phyloP scores from a whole-genome alignment of 164 flowering plant species.

The Santalum album region DNA sequence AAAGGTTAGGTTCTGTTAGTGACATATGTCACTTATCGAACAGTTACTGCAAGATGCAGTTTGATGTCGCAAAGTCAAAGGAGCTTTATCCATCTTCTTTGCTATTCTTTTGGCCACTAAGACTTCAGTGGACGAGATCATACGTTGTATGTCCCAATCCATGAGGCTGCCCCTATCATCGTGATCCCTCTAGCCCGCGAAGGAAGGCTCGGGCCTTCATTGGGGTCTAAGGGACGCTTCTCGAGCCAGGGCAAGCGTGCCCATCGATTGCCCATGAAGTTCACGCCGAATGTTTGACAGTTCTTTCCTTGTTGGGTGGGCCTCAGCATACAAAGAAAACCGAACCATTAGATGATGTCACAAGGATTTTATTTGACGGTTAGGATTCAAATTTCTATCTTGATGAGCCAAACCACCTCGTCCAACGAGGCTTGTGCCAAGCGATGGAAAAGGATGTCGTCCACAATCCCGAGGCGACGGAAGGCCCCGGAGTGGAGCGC shows the following conservation, averaged over 20 bases:
- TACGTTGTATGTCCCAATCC: conserved; percentile 59
- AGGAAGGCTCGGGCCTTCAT: conserved; percentile 45
- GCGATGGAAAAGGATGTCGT: conserved; percentile 67
- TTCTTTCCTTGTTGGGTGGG: conserved; percentile 55
- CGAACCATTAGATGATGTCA: not conserved
- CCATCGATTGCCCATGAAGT: conserved; percentile 56
- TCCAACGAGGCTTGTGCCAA: conserved; percentile 58
- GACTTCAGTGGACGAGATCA: conserved; percentile 48
- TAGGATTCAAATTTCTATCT: too few species aligned
- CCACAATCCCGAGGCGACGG: conserved; percentile 72
- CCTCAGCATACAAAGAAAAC: conserved; percentile 61
- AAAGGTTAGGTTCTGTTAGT: too few species aligned
- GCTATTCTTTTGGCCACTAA: conserved; percentile 44
- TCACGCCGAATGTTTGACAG: conserved; percentile 54
- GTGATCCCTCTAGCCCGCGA: conserved; percentile 40
- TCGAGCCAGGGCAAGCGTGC: conserved; percentile 44
- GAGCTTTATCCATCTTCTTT: too few species aligned
- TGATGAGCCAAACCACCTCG: conserved; percentile 64
- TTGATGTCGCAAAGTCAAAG: too few species aligned
- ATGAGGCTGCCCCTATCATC: conserved; percentile 56
- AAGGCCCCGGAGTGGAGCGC: conserved; percentile 58
- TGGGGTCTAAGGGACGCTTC: conserved; percentile 35
- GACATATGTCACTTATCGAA: too few species aligned
- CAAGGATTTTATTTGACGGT: too few species aligned
- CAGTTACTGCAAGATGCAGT: too few species aligned